Conservation (phyloP, 1,284 basidiomycete genomes). For the Sporisorium scitamineum region DNA sequence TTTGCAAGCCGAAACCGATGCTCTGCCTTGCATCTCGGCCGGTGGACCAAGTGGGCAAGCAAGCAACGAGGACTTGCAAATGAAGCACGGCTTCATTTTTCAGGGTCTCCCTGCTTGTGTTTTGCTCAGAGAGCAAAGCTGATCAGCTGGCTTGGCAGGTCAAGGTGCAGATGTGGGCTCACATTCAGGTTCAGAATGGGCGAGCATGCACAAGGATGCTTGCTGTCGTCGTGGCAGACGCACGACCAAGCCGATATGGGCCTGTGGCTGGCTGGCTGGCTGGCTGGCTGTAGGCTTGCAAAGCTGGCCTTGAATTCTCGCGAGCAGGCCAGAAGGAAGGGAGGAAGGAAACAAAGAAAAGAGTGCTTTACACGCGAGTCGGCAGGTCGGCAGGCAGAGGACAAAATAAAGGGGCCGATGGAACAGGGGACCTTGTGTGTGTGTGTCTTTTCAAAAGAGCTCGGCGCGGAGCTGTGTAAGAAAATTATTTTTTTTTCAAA, state of each 20-base stretch:
- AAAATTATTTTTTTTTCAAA: neutral
- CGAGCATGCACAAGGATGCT: neutral
- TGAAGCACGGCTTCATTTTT: no score
- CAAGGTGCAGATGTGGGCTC: neutral
- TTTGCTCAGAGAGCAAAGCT: neutral
- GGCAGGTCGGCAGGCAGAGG: neutral
- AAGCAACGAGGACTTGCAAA: no score
- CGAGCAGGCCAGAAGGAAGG: no score
- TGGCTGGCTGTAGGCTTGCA: neutral
- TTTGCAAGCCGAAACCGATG: no score
- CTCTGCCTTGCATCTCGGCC: no score
- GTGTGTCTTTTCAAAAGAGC: neutral
- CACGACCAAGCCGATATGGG: conserved; percentile 3
- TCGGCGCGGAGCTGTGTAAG: neutral
- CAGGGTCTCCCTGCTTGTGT: no score
- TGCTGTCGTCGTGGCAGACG: neutral
- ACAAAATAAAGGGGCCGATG: no score
- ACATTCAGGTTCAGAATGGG: no score
- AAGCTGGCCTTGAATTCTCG: no score
- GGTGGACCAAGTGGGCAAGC: no score
- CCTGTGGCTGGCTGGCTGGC: neutral
- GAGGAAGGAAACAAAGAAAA: neutral
- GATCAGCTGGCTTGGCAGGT: neutral
- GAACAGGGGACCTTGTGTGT: neutral
- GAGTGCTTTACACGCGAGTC: neutral